These are phyloP conservation scores for Dothistroma pini DNA, from an alignment of 2,329 filamentous ascomycete genomes.

Conservation along the genomic window DNA sequence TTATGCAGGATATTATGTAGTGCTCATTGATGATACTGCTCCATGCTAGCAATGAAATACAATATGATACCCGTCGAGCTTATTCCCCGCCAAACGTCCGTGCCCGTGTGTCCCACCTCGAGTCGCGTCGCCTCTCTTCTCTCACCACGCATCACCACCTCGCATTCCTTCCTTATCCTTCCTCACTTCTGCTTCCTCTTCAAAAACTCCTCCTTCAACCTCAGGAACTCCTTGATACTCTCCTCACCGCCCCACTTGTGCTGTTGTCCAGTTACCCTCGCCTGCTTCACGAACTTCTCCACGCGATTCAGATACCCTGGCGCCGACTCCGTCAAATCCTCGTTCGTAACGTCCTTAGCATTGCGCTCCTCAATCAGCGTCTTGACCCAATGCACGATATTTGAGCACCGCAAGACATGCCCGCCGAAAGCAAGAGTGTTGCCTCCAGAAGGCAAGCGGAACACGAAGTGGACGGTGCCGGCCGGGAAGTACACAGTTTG, in stretches of 20 bases:
- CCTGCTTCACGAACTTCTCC: conserved; percentile 30
- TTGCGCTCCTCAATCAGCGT: conserved; percentile 44
- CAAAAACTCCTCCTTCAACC: conserved; percentile 27
- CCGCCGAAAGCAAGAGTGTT: conserved; percentile 35
- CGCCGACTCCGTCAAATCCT: conserved; percentile 42
- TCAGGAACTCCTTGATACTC: conserved; percentile 29
- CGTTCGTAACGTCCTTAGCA: conserved; percentile 43
- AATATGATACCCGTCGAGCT: background rate
- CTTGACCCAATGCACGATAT: conserved; percentile 42
- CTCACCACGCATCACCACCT: background rate
- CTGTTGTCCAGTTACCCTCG: conserved; percentile 20
- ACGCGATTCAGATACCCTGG: conserved; percentile 31
- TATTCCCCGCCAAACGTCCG: background rate
- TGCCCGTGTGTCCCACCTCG: background rate
- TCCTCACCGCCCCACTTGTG: conserved; percentile 31
- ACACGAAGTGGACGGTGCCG: conserved; percentile 36
- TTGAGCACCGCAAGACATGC: conserved; percentile 33
- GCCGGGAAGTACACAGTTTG: conserved; percentile 34
- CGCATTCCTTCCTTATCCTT: background rate
- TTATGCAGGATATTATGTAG: background rate
- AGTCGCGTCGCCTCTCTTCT: background rate
- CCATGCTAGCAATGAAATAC: background rate
- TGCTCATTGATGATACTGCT: background rate
- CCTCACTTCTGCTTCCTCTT: conserved; percentile 14
- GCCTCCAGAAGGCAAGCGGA: conserved; percentile 29